Evolutionary conservation across 1,284 basidiomycete genomes (phyloP).

Genomic region (Tilletia walkeri): DNA sequence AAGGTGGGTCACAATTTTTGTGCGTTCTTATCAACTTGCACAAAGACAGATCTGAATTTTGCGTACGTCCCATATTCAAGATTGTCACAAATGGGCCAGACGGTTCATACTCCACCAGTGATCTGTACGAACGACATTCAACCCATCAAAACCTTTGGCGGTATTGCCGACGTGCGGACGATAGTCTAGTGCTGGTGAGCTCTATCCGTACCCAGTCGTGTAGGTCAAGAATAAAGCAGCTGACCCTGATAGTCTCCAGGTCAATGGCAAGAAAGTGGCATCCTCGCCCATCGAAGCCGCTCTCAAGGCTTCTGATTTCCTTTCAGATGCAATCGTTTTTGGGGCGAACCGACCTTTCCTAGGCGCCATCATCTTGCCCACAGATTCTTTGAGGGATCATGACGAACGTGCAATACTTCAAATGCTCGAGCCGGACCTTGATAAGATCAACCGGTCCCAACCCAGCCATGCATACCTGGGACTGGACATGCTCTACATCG

Average conservation of each 20-base stretch:
- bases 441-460: constrained; percentile 26
- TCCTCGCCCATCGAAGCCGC: constrained; percentile 28
- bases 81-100: constrained; percentile 35
- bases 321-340: constrained; percentile 39
- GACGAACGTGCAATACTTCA: constrained; percentile 17
- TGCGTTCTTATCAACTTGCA: neutral
- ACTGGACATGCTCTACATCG: constrained; percentile 31
- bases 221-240: neutral
- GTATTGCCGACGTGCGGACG: constrained; percentile 36
- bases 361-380: constrained; percentile 32
- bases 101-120: constrained; percentile 36
- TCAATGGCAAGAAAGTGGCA: constrained; percentile 38
- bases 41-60: neutral
- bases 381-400: constrained; percentile 4
- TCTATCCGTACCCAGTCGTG: too few relatives aligned
- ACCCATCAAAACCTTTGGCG: constrained; percentile 25
- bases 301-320: constrained; percentile 24
- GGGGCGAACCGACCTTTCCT: constrained; percentile 39
- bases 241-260: constrained; percentile 17
- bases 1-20: constrained; percentile 23
- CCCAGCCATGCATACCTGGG: constrained; percentile 36
- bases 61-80: neutral
- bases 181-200: constrained; percentile 37
- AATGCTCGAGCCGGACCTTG: constrained; percentile 25
- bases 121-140: constrained; percentile 31